Evolutionary conservation across 768 basidiomycete genomes (phyloP).

Genomic region (Boletus bicolor): DNA sequence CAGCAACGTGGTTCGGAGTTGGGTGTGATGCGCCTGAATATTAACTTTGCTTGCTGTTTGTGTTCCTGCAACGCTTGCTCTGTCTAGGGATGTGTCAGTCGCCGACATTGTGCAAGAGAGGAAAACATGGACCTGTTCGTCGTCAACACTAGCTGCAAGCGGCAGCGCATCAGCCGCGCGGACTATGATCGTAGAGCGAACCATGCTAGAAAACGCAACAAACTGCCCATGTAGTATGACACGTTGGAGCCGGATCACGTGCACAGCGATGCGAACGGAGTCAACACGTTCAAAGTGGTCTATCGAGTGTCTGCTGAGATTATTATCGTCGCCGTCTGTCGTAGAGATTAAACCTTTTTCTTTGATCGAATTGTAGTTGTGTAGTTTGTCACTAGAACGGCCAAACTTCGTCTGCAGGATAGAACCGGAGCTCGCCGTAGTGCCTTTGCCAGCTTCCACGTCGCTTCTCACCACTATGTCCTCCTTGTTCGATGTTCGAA

Average conservation of each 20-base stretch:
- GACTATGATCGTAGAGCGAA: constrained; percentile 82
- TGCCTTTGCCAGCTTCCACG: not conserved
- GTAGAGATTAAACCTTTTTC: not conserved
- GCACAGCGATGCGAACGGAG: not conserved
- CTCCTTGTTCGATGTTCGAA: constrained; percentile 61
- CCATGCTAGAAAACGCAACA: constrained; percentile 47
- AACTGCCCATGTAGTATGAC: not conserved
- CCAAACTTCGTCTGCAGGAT: no score
- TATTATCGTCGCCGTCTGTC: not conserved
- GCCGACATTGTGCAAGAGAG: not conserved
- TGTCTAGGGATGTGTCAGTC: constrained; percentile 51
- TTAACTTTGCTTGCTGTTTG: constrained; percentile 96
- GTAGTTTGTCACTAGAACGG: not conserved
- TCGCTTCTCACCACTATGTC: constrained; percentile 26
- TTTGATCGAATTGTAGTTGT: not conserved
- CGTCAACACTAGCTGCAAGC: constrained; percentile 93
- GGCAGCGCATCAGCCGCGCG: constrained; percentile 86
- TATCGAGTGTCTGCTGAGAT: not conserved
- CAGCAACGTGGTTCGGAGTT: constrained; percentile 96
- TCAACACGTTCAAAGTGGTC: not conserved
- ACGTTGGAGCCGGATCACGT: constrained; percentile 13
- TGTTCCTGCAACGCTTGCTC: constrained; percentile 93
- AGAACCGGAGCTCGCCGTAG: not conserved
- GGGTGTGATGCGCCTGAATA: constrained; percentile 90
- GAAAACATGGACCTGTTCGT: constrained; percentile 72